Conservation (phyloP, 2,329 filamentous ascomycete genomes). For the Cadophora sp. region DNA sequence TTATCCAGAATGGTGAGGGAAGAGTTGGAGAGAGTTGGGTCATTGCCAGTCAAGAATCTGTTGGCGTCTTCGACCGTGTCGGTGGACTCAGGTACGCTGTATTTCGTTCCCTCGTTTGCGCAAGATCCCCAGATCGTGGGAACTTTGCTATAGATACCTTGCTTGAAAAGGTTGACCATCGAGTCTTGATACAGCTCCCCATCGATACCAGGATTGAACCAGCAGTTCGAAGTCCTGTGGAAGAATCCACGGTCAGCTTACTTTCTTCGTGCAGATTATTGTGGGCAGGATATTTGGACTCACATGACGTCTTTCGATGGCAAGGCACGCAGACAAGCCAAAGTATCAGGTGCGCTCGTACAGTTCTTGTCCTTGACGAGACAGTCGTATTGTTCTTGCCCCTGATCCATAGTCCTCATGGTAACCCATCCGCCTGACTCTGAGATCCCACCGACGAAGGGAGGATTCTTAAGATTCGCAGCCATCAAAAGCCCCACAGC, state of each 20-base stretch:
- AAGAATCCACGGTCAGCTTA: slow-evolving; percentile 48
- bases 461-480: slow-evolving; percentile 55
- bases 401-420: slow-evolving; percentile 53
- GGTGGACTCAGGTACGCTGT: slow-evolving; percentile 56
- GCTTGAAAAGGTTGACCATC: slow-evolving; percentile 55
- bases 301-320: slow-evolving; percentile 38
- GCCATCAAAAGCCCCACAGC: slow-evolving; percentile 69
- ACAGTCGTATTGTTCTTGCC: slow-evolving; percentile 59
- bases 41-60: slow-evolving; percentile 64
- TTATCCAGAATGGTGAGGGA: slow-evolving; percentile 59
- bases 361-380: slow-evolving; percentile 54
- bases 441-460: slow-evolving; percentile 59
- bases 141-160: slow-evolving; percentile 60
- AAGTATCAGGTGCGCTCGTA: slow-evolving; percentile 45
- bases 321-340: slow-evolving; percentile 56
- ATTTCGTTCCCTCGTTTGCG: slow-evolving; percentile 70
- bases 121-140: slow-evolving; percentile 63
- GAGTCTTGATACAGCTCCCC: slow-evolving; percentile 57
- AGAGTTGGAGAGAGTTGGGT: slow-evolving; percentile 57
- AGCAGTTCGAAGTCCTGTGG: slow-evolving; percentile 40
- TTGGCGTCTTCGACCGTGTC: slow-evolving; percentile 56
- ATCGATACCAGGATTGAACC: slow-evolving; percentile 56
- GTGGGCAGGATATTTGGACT: neutral
- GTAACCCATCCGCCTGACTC: slow-evolving; percentile 60
- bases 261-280: slow-evolving; percentile 50